Conservation (phyloP, 179 eudicot genomes). For the Gypsophila paniculata region DNA sequence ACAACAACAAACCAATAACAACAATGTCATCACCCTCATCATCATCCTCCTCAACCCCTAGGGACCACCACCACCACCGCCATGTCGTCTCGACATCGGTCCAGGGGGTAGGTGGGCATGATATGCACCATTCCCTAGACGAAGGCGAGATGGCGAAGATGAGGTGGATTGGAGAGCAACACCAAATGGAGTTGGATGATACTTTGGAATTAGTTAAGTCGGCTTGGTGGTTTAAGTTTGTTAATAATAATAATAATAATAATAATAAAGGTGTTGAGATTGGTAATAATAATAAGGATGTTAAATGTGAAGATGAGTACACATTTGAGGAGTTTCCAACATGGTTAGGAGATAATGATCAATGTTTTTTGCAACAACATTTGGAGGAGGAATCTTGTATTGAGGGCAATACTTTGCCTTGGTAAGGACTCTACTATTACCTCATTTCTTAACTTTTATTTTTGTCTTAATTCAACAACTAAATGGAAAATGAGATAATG, state of each 20-base stretch:
- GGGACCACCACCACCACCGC: neutral
- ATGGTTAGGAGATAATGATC: conserved; percentile 53
- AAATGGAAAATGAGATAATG: no score
- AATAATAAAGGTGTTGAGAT: conserved; percentile 24
- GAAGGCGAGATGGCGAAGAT: conserved; percentile 70
- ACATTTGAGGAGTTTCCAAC: conserved; percentile 62
- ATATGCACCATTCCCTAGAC: conserved; percentile 50
- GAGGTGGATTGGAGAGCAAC: conserved; percentile 61
- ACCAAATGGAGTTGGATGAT: conserved; percentile 84
- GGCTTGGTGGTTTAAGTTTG: conserved; percentile 71
- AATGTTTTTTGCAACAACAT: conserved; percentile 25
- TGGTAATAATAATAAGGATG: conserved; percentile 18
- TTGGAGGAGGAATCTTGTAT: conserved; percentile 43
- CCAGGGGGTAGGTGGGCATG: neutral
- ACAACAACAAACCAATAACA: conserved; percentile 12
- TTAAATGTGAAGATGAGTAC: neutral
- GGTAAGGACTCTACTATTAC: conserved; percentile 44
- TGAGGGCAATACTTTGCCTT: conserved; percentile 59
- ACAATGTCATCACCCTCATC: conserved; percentile 29
- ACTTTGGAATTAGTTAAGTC: conserved; percentile 62
- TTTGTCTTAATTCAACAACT: no score
- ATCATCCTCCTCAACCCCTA: conserved; percentile 35
- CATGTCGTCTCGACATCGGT: no score
- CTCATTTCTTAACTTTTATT: no score
- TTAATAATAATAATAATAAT: conserved; percentile 19